phyloP scores from a whole-genome alignment of 139 green algal species.

The Micractinium conductrix region DNA sequence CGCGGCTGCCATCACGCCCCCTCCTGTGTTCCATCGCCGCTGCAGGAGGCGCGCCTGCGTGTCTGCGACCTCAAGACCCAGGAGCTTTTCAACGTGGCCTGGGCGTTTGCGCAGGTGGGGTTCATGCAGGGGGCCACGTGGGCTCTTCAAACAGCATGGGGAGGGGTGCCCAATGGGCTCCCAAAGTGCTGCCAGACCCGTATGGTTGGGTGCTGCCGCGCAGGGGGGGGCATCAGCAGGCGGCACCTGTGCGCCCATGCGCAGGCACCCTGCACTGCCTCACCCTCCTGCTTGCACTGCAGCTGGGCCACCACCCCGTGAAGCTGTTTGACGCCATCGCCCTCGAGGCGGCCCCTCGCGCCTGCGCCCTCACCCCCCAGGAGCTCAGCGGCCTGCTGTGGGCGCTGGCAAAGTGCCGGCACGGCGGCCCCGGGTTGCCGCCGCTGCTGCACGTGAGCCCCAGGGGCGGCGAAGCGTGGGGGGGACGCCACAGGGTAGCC shows the following conservation, averaged over 20 bases:
- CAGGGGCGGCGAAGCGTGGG: background rate
- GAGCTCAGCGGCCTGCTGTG: slow-evolving; percentile 43
- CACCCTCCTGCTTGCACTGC: background rate
- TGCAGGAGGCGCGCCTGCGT: slow-evolving; percentile 15
- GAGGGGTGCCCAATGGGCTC: too few relatives aligned
- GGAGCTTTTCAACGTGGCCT: slow-evolving; percentile 34
- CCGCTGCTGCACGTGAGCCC: slow-evolving; percentile 4
- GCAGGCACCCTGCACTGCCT: too few relatives aligned
- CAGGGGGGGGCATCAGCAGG: too few relatives aligned
- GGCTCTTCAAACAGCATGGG: too few relatives aligned
- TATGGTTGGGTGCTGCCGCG: too few relatives aligned
- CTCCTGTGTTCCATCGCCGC: background rate
- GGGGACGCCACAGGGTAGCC: too few relatives aligned
- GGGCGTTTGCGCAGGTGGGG: slow-evolving; percentile 18
- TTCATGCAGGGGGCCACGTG: too few relatives aligned
- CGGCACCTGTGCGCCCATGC: too few relatives aligned
- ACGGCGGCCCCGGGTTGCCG: background rate
- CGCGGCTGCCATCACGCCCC: too few relatives aligned
- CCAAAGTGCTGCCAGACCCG: too few relatives aligned
- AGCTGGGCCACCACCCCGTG: slow-evolving; percentile 5
- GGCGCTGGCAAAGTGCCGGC: slow-evolving; percentile 29
- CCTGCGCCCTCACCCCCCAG: slow-evolving; percentile 23
- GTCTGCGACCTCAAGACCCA: slow-evolving; percentile 27
- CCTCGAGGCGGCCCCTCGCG: background rate
- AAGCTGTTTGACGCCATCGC: slow-evolving; percentile 14